These are phyloP conservation scores for Ustilago hordei DNA, from an alignment of 1,284 basidiomycete genomes.

Conservation along the genomic window DNA sequence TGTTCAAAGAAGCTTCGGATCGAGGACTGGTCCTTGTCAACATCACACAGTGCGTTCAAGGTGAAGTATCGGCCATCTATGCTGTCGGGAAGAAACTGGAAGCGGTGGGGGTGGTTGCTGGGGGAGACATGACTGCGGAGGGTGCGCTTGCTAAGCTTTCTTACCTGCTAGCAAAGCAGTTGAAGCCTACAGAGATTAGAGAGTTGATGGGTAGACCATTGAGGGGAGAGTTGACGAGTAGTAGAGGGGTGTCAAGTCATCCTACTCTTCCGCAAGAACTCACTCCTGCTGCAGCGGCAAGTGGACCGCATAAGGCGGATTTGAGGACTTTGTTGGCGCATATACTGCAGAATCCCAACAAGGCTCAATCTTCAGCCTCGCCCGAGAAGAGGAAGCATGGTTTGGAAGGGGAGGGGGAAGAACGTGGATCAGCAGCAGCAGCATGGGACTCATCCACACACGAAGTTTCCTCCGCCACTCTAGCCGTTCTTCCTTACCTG, in stretches of 20 bases:
- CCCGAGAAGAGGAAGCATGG: background rate
- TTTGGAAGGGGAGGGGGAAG: background rate
- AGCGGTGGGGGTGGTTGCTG: conserved; percentile 59
- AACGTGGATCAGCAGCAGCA: conserved; percentile 9
- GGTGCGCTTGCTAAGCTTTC: conserved; percentile 88
- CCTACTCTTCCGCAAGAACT: conserved; percentile 24
- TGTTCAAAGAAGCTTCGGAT: conserved; percentile 82
- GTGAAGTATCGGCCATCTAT: conserved; percentile 73
- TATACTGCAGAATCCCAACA: conserved; percentile 43
- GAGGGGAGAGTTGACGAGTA: conserved; percentile 83
- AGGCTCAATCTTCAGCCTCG: conserved; percentile 14
- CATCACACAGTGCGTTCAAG: conserved; percentile 86
- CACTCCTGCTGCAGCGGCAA: conserved; percentile 19
- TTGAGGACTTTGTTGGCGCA: conserved; percentile 46
- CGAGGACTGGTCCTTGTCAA: conserved; percentile 88
- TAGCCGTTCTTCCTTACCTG: conserved; percentile 44
- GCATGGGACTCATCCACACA: conserved; percentile 36
- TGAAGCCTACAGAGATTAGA: conserved; percentile 78
- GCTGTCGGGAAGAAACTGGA: conserved; percentile 82
- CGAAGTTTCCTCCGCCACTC: conserved; percentile 31
- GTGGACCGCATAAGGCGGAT: conserved; percentile 36
- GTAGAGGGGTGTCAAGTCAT: conserved; percentile 17
- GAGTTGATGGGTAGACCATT: conserved; percentile 82
- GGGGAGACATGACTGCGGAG: conserved; percentile 90
- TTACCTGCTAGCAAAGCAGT: conserved; percentile 87